Base-by-base conservation (phyloP, 768 basidiomycete species). In the Leccinum fibrillosum region DNA sequence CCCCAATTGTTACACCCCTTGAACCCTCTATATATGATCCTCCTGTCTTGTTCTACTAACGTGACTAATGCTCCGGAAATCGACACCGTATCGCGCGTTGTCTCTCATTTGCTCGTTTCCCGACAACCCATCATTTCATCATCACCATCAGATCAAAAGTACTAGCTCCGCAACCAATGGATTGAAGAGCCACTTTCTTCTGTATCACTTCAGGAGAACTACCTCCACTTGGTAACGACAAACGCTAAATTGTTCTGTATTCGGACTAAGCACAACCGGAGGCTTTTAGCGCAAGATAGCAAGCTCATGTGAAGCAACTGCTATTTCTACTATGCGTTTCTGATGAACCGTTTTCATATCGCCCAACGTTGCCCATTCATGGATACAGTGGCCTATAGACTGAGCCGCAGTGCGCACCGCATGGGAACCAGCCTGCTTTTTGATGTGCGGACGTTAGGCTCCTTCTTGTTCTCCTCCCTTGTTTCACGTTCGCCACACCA, bases 341-440 rank as follows among this genome's bases (percentile, higher is more conserved):
- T 66, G 55, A 60, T 66, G 9, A 62, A 65, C 65, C 42, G 39
- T 57, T 49, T 62, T 62, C 68, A 69, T 68, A 68, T 62, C 63
- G 63, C 67, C 60, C 63, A 65, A 58, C 53, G 49, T 47, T 64
- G 37, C 50, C 57, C 42, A 47, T 66, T 52, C 51, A 49, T 63
- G 35, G 45, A 45, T 66, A 54, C 42, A 35, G 56, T 59, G 42
- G 39, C 54, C 63, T 57, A 35, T 60, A 45, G 35, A 42, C 42
- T 50, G 35, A 30, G 37, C 35, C 55, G 23, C 45, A 25, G 19
- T 52, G 55, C 52, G 47, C 23, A 50, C 60, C 60, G 60, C 65
- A 62, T 58, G 65, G 62, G 32, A 55, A 13, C 56, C 45, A 51
- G 54, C 54, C 35, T 37, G 54, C 62, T 42, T 61, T 56, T 54